A percentile compares a stretch with the other conserved stretches of the same genome.
phyloP scores from a whole-genome alignment of 2,329 filamentous ascomycete species.

The Xylariomycetidae sp. region DNA sequence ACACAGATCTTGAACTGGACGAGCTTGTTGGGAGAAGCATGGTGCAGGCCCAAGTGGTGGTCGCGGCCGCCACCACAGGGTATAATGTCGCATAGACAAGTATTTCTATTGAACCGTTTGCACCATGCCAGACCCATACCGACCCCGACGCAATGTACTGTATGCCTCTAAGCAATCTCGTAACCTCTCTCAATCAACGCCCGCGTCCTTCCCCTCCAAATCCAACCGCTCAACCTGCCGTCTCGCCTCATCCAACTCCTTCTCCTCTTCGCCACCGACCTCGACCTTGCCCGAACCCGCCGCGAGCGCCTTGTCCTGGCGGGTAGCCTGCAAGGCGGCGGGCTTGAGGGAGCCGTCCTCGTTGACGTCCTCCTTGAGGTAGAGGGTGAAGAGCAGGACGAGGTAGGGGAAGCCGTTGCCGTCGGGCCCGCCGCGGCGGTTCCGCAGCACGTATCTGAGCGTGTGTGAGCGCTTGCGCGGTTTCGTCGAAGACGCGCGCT shows the following conservation, averaged over 20 bases:
- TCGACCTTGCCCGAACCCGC: constrained; percentile 19
- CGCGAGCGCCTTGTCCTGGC: constrained; percentile 23
- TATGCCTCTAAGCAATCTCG: too few species aligned
- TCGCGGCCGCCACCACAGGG: too few species aligned
- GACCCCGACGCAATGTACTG: too few species aligned
- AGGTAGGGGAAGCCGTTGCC: constrained; percentile 69
- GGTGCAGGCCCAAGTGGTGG: too few species aligned
- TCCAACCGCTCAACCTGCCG: constrained; percentile 27
- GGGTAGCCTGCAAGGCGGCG: constrained; percentile 25
- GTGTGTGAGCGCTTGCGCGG: constrained; percentile 64
- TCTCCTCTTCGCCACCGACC: constrained; percentile 9
- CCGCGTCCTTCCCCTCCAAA: constrained; percentile 4
- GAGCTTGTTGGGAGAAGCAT: too few species aligned
- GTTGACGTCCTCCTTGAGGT: constrained; percentile 61
- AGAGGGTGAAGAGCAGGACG: constrained; percentile 72
- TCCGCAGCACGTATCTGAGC: constrained; percentile 87
- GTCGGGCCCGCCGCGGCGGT: too few species aligned
- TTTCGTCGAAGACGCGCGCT: too few species aligned
- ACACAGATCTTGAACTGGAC: too few species aligned
- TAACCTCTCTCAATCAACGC: too few species aligned
- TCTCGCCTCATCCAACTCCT: constrained; percentile 31
- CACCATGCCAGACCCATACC: too few species aligned
- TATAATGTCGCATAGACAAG: too few species aligned
- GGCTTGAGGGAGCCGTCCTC: constrained; percentile 50
- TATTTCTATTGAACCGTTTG: too few species aligned